Base-by-base conservation (phyloP, 108 stramenopile species). In the Pseudonitzschia multiseries region DNA sequence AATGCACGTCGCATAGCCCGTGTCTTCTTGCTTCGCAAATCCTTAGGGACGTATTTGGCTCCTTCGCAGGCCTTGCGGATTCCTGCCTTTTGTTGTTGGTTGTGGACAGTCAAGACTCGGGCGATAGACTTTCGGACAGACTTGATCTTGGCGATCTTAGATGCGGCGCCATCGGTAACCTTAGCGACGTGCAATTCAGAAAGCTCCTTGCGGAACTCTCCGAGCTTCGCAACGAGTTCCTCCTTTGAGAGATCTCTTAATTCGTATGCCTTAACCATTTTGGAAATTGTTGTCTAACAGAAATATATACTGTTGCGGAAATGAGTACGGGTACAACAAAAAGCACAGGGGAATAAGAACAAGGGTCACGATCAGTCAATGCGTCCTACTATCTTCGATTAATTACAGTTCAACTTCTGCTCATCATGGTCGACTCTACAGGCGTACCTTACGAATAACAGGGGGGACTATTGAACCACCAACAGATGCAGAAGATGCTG, bases 141-240 rank as follows among this genome's bases (percentile, higher is more conserved):
- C 80, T 96, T 92, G 91, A 99, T 99, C 93, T 99, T 99, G 75
- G 97, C 97, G 74, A 99, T 94, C 89, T 99, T 99, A 65, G 94
- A 93, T 26, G 96, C 96, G 20, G 99, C 97, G 40, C 97, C 97
- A 65, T 96, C 97, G 24, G 97, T 98, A 28, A 99, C 97, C 88
- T 99, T 94, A 72, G 97, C 97, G 26, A 98, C 97, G 71, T 96
- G 93, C 76, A 99, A 88, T 72, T 89, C 90, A 42, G 90, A 75
- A 53, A 98, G 92, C 71, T 98, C 97, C 80, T 93, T 90, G 77
- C 97, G 96, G 71, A 91, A 86, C 53, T 98, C 97, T 73, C 85
- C 81, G 65, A 99, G 94, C 59, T 83, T 85, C 84, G 94, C 94
- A 73, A 97, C 91, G 71, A 99, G 95, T 63, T 98, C 99, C 64